phyloP scores from a whole-genome alignment of 495 filamentous ascomycete species.

The Penicillium cinerascens region DNA sequence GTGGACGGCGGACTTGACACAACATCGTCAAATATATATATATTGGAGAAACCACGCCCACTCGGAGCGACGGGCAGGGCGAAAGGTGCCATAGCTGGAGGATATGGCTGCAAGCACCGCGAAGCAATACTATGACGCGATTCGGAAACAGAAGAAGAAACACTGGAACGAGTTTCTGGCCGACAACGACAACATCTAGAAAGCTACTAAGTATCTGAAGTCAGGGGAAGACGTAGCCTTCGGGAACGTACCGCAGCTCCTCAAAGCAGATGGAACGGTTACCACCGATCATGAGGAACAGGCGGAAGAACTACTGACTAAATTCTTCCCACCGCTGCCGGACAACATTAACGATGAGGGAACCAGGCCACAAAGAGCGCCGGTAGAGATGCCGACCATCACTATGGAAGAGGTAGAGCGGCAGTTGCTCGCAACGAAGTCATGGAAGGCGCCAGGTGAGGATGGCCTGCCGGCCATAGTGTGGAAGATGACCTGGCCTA shows the following conservation, averaged over 20 bases:
- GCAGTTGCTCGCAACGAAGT: constrained; percentile 12
- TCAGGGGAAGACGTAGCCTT: no score
- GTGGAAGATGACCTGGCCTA: no score
- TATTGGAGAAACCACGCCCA: no score
- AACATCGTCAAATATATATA: no score
- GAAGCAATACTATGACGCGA: constrained; percentile 18
- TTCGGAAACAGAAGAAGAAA: constrained; percentile 24
- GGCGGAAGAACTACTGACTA: constrained; percentile 12
- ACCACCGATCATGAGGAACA: no score
- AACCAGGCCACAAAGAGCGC: constrained; percentile 16
- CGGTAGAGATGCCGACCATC: constrained; percentile 15
- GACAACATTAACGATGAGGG: constrained; percentile 19
- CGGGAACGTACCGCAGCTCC: constrained; percentile 17
- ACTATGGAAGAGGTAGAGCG: constrained; percentile 22
- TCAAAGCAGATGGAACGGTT: constrained; percentile 14
- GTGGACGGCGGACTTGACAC: no score
- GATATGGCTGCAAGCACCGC: no score
- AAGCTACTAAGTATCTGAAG: constrained; percentile 22
- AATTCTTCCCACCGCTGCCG: constrained; percentile 29
- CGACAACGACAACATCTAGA: constrained; percentile 26
- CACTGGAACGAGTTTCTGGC: constrained; percentile 25
- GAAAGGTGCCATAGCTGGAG: no score
- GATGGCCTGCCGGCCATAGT: constrained; percentile 25
- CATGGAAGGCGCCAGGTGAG: no score
- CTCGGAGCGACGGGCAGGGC: no score